phyloP scores from a whole-genome alignment of 306 rosid species.

The Delonix regia region DNA sequence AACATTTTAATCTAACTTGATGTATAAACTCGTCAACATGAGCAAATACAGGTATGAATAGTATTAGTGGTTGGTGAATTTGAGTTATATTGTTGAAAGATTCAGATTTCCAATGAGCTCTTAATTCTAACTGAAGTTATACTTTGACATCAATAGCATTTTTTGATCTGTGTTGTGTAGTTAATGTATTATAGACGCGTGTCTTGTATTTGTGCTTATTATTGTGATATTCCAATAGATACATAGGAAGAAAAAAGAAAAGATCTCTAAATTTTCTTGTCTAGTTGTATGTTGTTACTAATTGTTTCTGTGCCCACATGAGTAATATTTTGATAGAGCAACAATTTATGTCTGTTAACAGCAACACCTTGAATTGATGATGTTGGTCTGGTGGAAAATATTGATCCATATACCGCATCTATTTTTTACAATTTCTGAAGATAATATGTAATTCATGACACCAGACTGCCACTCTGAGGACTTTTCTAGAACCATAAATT shows the following conservation, averaged over 20 bases:
- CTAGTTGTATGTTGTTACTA: neutral
- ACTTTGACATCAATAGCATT: conserved; percentile 2
- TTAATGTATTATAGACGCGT: neutral
- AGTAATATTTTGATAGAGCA: conserved; percentile 1
- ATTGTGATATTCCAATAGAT: neutral
- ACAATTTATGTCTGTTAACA: neutral
- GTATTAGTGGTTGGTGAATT: neutral
- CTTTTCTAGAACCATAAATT: neutral
- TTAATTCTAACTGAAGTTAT: neutral
- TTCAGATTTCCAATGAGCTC: conserved; percentile 6
- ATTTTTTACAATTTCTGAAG: neutral
- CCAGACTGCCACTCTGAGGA: neutral
- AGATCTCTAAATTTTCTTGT: neutral
- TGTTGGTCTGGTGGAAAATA: neutral
- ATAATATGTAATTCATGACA: neutral
- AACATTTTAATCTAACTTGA: conserved; percentile 15
- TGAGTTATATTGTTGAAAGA: conserved; percentile 8
- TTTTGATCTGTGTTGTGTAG: neutral
- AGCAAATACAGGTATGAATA: conserved; percentile 1
- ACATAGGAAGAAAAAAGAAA: too few relatives aligned
- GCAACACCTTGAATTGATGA: neutral
- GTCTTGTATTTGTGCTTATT: neutral
- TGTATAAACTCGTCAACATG: conserved; percentile 23
- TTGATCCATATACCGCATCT: neutral
- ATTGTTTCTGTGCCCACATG: neutral